Evolutionary conservation across 192 early-diverging fungal genomes (phyloP), one percentile per base, ranked within the genome.

Genomic region (Thoreauomyces humboldtii): DNA sequence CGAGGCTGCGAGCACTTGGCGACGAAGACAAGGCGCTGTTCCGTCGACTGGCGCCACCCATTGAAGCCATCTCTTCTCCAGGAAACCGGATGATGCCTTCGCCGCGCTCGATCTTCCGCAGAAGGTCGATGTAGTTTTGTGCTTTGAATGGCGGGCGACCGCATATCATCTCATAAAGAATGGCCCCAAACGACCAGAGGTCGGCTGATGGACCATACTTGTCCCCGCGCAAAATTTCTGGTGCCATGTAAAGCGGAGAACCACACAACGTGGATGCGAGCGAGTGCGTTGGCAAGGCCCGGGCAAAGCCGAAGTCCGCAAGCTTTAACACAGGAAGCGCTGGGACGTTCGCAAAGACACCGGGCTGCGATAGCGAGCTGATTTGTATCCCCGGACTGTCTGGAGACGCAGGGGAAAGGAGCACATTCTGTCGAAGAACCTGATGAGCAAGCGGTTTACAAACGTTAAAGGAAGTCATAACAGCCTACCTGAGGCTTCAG

Each of bases 261-360:
- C 97, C 97, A 59, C 97, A 99, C 28, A 99, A 79, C 0, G 95
- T 98, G 37, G 94, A 91, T 0, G 94, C 95, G 55, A 99, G 71
- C n/a, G 87, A 89, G 4, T 89, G 82, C 12, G 81, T 79, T 21
- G 88, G 90, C 32, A 99, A 73, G 14, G 88, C 88, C 21, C 97
- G 83, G 1, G 97, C 95, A 79, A 99, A 99, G 11, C 97, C 97
- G 76, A 99, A 99, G 71, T 99, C 97, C 7, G 93, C 97, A 12
- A 99, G 83, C 63, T 98, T 96, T 12, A 99, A 76, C 27, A 76
- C 75, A 15, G 96, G 96, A 22, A 92, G 64, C 7, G 82, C 77
- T 46, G 82, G 77, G 25, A 69, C 77, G 48, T 52, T 63, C 21
- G 52, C 43, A 21, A 59, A 45, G 9, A 73, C 48, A 11, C 60